phyloP scores from a whole-genome alignment of 1,139 yeast species.

The Hanseniaspora uvarum region DNA sequence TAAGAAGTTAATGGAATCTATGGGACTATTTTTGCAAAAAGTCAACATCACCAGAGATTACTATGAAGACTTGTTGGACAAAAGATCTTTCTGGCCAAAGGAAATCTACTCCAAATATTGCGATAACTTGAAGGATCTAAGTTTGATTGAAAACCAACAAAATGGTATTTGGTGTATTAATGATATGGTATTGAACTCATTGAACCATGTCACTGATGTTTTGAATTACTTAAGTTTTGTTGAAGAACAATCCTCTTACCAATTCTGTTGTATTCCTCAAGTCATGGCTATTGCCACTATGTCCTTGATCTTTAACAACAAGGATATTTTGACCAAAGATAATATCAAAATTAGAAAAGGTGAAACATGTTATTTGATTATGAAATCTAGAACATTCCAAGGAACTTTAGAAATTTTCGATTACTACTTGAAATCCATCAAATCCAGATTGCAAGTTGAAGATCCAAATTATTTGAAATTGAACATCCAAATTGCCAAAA shows the following conservation, averaged over 20 bases:
- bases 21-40: constrained; percentile 93
- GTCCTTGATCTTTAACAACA: constrained; percentile 76
- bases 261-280: constrained; percentile 94
- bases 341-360: constrained; percentile 89
- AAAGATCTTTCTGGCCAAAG: constrained; percentile 91
- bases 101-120: constrained; percentile 86
- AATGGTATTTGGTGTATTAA: constrained; percentile 67
- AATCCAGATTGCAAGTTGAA: constrained; percentile 61
- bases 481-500: constrained; percentile 76
- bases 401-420: constrained; percentile 71
- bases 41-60: constrained; percentile 93
- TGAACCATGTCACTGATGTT: constrained; percentile 68
- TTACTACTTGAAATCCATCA: constrained; percentile 62
- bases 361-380: constrained; percentile 68
- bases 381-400: constrained; percentile 60
- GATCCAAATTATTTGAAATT: constrained; percentile 84
- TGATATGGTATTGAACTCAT: constrained; percentile 70
- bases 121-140: constrained; percentile 50
- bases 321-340: constrained; percentile 47
- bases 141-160: constrained; percentile 37
- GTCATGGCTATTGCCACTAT: constrained; percentile 97
- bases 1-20: constrained; percentile 52
- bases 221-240: constrained; percentile 67
- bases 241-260: constrained; percentile 72
- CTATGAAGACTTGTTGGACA: constrained; percentile 83